Percentiles rank a stretch among this genome's conserved stretches.
These are phyloP conservation scores for Claviceps cyperi DNA, from an alignment of 2,329 filamentous ascomycete genomes.

Conservation along the genomic window DNA sequence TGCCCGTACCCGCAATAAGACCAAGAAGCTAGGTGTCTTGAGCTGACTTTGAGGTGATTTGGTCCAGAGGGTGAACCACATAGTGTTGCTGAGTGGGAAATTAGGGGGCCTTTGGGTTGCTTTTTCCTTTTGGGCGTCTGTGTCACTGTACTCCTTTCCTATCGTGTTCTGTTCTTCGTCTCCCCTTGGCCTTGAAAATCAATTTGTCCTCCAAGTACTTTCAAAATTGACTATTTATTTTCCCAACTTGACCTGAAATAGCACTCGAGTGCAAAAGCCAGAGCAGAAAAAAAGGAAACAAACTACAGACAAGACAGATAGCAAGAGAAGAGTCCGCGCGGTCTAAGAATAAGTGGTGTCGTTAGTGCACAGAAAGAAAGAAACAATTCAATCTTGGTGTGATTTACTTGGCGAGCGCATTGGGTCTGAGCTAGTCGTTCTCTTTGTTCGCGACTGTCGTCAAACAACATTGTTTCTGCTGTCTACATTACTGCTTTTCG, in stretches of 20 bases:
- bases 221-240: slow-evolving; percentile 38
- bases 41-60: slow-evolving; percentile 16
- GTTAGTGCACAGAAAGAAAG: slow-evolving; percentile 6
- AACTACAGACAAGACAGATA: slow-evolving; percentile 7
- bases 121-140: slow-evolving; percentile 17
- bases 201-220: slow-evolving; percentile 27
- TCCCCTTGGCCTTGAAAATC: slow-evolving; percentile 19
- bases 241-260: slow-evolving; percentile 20
- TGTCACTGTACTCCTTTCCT: slow-evolving; percentile 24
- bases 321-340: background rate
- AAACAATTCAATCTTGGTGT: slow-evolving; percentile 5
- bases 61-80: slow-evolving; percentile 16
- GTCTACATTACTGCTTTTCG: slow-evolving; percentile 11
- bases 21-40: slow-evolving; percentile 7
- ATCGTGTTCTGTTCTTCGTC: slow-evolving; percentile 15
- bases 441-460: slow-evolving; percentile 5
- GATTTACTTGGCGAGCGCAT: slow-evolving; percentile 1
- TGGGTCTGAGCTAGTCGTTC: background rate
- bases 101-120: slow-evolving; percentile 23
- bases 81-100: slow-evolving; percentile 19
- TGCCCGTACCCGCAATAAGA: slow-evolving; percentile 11
- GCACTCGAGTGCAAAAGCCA: slow-evolving; percentile 22
- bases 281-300: slow-evolving; percentile 14
- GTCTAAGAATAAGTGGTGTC: slow-evolving; percentile 4
- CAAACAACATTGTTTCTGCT: slow-evolving; percentile 4